These are phyloP conservation scores for Pinus tabuliformis DNA, from an alignment of 75 land plant species.

Conservation along the genomic window DNA sequence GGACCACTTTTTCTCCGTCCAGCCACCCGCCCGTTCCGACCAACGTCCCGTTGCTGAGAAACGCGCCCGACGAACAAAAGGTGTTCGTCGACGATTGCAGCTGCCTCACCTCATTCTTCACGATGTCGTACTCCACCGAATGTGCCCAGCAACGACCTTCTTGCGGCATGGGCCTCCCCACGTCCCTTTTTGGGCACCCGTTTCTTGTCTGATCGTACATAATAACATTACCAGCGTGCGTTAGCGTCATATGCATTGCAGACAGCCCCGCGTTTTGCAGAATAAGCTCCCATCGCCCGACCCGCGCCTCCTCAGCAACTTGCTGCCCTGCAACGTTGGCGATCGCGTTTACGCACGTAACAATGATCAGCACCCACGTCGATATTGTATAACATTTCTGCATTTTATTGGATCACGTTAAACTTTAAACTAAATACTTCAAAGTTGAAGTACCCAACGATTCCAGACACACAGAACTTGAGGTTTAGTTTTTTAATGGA, in stretches of 20 bases:
- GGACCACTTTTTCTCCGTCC: too few relatives aligned
- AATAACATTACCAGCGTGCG: slow-evolving; percentile 39
- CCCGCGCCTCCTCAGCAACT: not conserved
- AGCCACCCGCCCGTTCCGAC: too few relatives aligned
- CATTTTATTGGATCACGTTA: too few relatives aligned
- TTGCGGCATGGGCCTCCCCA: not conserved
- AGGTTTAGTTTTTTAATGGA: too few relatives aligned
- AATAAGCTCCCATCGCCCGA: slow-evolving; percentile 33
- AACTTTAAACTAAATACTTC: too few relatives aligned
- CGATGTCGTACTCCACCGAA: slow-evolving; percentile 43
- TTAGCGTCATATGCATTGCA: slow-evolving; percentile 61
- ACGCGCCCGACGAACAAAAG: slow-evolving; percentile 75
- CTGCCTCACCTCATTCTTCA: slow-evolving; percentile 32
- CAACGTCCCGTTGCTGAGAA: too few relatives aligned
- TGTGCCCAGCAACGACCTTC: slow-evolving; percentile 70
- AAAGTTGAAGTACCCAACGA: too few relatives aligned
- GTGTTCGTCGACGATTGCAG: slow-evolving; percentile 59
- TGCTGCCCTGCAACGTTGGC: too few relatives aligned
- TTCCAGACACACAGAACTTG: too few relatives aligned
- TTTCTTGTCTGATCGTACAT: slow-evolving; percentile 51
- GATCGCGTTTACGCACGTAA: too few relatives aligned
- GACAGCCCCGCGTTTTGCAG: slow-evolving; percentile 47
- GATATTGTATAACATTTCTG: too few relatives aligned
- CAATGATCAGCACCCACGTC: too few relatives aligned
- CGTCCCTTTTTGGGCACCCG: slow-evolving; percentile 22